Conservation (phyloP, 371 early-diverging fungal species). For the Phascolomyces articulosus region DNA sequence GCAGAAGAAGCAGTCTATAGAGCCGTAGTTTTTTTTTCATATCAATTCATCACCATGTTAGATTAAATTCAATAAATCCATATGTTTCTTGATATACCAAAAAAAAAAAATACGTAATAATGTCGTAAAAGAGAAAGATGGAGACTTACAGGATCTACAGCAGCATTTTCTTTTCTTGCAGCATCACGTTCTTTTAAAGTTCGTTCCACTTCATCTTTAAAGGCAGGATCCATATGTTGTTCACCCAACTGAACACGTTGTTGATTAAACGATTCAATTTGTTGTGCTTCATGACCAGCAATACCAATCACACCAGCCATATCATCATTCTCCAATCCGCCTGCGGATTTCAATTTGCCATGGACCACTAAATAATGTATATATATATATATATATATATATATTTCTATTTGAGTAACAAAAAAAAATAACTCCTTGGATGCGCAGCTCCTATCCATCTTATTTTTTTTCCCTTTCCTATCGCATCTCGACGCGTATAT, state of each 20-base stretch:
- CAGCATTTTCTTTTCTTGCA: slow-evolving; percentile 17
- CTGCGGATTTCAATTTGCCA: slow-evolving; percentile 30
- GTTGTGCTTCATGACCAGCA: slow-evolving; percentile 74
- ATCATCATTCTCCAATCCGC: slow-evolving; percentile 53
- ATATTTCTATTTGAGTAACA: slow-evolving; percentile 1
- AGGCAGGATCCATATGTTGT: slow-evolving; percentile 35
- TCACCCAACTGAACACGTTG: slow-evolving; percentile 44
- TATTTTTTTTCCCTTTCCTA: too few relatives aligned
- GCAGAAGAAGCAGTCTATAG: slow-evolving; percentile 8
- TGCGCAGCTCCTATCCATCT: too few relatives aligned
- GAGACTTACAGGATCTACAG: slow-evolving; percentile 1
- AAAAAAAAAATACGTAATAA: too few relatives aligned
- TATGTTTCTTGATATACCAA: too few relatives aligned
- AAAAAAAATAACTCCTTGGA: neutral
- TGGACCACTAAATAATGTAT: slow-evolving; percentile 25
- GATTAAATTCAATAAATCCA: too few relatives aligned
- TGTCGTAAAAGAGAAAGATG: neutral
- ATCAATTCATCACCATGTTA: too few relatives aligned
- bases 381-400: too few relatives aligned
- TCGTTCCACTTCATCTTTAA: slow-evolving; percentile 47
- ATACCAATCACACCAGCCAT: slow-evolving; percentile 67
- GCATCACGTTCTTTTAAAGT: slow-evolving; percentile 36
- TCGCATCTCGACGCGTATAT: neutral
- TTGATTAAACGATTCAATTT: slow-evolving; percentile 83
- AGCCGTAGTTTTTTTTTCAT: neutral